Evolutionary conservation across 2,329 filamentous ascomycete genomes (phyloP).

Genomic region (Emericellopsis atlantica): DNA sequence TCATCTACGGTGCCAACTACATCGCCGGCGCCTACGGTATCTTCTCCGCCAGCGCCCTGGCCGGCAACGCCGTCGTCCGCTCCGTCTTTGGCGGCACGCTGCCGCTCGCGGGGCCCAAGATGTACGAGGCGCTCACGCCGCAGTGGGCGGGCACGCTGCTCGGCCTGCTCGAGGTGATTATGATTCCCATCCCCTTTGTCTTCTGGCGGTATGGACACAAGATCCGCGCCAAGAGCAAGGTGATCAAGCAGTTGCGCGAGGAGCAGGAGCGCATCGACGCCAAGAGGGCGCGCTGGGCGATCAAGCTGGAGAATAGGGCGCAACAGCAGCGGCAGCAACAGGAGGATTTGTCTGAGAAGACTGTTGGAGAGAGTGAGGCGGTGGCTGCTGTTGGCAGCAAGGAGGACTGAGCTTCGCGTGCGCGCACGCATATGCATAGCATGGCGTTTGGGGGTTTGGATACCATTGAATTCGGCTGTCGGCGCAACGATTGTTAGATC

Average conservation of each 20-base stretch:
- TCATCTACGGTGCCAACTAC: slow-evolving; percentile 76
- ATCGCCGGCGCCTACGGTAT: slow-evolving; percentile 68
- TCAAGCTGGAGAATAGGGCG: slow-evolving; percentile 3
- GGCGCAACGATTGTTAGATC: too few relatives aligned
- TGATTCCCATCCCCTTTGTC: slow-evolving; percentile 69
- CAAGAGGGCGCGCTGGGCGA: slow-evolving; percentile 10
- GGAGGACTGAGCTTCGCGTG: neutral
- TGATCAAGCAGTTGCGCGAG: slow-evolving; percentile 28
- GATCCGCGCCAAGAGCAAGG: slow-evolving; percentile 37
- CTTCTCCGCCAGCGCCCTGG: slow-evolving; percentile 69
- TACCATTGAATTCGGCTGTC: too few relatives aligned
- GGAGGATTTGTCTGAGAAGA: neutral
- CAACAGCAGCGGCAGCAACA: neutral
- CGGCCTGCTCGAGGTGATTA: slow-evolving; percentile 56
- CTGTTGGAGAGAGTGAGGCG: neutral
- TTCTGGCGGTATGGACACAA: slow-evolving; percentile 54
- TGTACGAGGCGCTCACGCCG: slow-evolving; percentile 58
- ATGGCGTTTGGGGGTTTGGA: too few relatives aligned
- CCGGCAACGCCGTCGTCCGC: slow-evolving; percentile 65
- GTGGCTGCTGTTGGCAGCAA: neutral
- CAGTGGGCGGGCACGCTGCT: slow-evolving; percentile 72
- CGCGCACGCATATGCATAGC: too few relatives aligned
- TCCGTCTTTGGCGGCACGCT: slow-evolving; percentile 65
- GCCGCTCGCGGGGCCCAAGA: slow-evolving; percentile 59
- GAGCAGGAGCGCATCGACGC: slow-evolving; percentile 17